These are phyloP conservation scores for Diaporthe velutina DNA, from an alignment of 2,329 filamentous ascomycete species.

Conservation along the genomic window DNA sequence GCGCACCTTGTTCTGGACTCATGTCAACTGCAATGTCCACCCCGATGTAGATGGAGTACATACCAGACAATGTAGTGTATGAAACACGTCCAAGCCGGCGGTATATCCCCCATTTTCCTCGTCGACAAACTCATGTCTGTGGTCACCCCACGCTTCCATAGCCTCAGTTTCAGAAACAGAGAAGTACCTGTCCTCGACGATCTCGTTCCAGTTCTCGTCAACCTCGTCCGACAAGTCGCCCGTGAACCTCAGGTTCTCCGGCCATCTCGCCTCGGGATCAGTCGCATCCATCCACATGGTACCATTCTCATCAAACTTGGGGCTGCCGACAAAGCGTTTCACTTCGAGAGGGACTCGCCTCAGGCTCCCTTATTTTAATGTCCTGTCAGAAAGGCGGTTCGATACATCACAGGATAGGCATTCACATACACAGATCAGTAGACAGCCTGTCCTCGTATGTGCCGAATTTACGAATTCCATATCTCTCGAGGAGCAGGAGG, in stretches of 20 bases:
- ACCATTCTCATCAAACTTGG: conserved; percentile 37
- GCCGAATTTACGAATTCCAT: conserved; percentile 35
- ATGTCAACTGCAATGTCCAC: not conserved
- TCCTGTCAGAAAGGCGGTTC: conserved; percentile 1
- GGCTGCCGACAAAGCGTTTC: conserved; percentile 36
- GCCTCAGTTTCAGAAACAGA: conserved; percentile 37
- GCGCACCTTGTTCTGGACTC: conserved; percentile 40
- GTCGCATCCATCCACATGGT: conserved; percentile 32
- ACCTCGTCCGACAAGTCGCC: conserved; percentile 33
- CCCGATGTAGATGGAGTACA: not conserved
- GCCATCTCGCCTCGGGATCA: conserved; percentile 32
- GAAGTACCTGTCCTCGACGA: conserved; percentile 39
- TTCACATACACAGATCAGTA: conserved; percentile 37
- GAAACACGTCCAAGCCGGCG: conserved; percentile 41
- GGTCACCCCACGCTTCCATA: conserved; percentile 35
- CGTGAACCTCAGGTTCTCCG: conserved; percentile 33
- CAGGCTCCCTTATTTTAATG: conserved; percentile 16
- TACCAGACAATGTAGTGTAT: conserved; percentile 43
- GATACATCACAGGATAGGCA: not conserved
- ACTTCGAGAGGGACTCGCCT: conserved; percentile 30
- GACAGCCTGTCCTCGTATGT: conserved; percentile 36
- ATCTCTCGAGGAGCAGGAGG: conserved; percentile 37
- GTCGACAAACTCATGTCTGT: conserved; percentile 33
- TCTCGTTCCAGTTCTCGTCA: conserved; percentile 37
- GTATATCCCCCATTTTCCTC: conserved; percentile 39